A percentile compares a stretch with the other conserved stretches of the same genome.
phyloP scores from a whole-genome alignment of 2,329 filamentous ascomycete species.

The Penicillium sp. region DNA sequence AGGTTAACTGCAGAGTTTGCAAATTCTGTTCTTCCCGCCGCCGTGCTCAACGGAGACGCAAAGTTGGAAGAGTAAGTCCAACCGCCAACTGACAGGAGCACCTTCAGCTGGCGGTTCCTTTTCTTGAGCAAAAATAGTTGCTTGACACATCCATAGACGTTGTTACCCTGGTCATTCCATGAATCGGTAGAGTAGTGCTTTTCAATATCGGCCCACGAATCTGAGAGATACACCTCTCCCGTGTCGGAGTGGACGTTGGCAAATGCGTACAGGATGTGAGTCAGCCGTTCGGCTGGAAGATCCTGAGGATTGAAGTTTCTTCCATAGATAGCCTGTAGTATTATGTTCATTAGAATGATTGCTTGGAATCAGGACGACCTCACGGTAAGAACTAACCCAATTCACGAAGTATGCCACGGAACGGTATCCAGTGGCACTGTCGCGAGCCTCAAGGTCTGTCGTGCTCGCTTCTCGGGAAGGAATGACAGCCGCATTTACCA shows the following conservation, averaged over 20 bases:
- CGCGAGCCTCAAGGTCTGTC: slow-evolving; percentile 14
- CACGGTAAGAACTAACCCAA: slow-evolving; percentile 37
- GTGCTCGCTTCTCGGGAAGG: slow-evolving; percentile 3
- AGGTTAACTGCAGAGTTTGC: slow-evolving; percentile 69
- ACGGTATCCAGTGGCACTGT: slow-evolving; percentile 20
- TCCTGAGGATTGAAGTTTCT: slow-evolving; percentile 80
- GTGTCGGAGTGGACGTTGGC: slow-evolving; percentile 71
- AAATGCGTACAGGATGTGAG: slow-evolving; percentile 87
- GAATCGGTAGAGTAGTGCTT: slow-evolving; percentile 69
- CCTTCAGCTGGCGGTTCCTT: slow-evolving; percentile 70
- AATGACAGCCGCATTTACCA: slow-evolving; percentile 13
- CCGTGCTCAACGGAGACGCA: slow-evolving; percentile 62
- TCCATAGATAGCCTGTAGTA: slow-evolving; percentile 70
- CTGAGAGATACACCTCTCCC: slow-evolving; percentile 74
- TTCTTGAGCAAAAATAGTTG: slow-evolving; percentile 75
- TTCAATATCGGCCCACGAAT: slow-evolving; percentile 65
- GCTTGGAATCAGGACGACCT: too few species aligned
- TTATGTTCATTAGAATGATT: slow-evolving; percentile 5
- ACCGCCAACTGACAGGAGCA: slow-evolving; percentile 77
- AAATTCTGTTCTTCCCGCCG: slow-evolving; percentile 61
- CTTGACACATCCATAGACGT: slow-evolving; percentile 74
- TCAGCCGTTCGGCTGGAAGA: slow-evolving; percentile 74
- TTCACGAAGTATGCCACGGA: slow-evolving; percentile 49
- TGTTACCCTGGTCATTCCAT: slow-evolving; percentile 65
- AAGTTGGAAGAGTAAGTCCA: slow-evolving; percentile 81